phyloP scores from a whole-genome alignment of 1,139 yeast genomes.

The Magnusiomyces paraingens region DNA sequence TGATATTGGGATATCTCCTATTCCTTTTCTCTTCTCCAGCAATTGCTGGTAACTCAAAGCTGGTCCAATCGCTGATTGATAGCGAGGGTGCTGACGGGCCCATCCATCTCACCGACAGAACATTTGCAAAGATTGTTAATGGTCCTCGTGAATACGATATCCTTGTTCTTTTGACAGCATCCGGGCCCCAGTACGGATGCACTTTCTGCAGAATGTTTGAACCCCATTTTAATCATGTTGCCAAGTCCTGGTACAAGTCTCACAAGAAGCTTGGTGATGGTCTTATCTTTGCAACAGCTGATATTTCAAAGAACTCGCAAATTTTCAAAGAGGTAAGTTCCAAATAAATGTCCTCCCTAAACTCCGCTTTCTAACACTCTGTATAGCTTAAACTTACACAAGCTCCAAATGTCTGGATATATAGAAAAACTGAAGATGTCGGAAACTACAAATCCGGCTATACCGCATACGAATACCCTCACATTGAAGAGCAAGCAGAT shows the following conservation, averaged over 20 bases:
- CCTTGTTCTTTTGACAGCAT: constrained; percentile 65
- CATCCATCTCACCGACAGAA: constrained; percentile 47
- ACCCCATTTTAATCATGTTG: constrained; percentile 58
- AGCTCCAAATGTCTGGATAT: constrained; percentile 73
- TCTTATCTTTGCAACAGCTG: constrained; percentile 68
- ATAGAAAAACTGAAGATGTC: constrained; percentile 47
- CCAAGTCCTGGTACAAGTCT: constrained; percentile 50
- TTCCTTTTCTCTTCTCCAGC: constrained; percentile 4
- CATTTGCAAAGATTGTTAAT: constrained; percentile 50
- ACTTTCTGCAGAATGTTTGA: constrained; percentile 62
- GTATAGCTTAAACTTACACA: constrained; percentile 44
- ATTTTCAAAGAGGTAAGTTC: constrained; percentile 41
- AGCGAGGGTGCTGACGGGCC: constrained; percentile 15
- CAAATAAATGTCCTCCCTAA: not conserved
- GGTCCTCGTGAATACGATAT: constrained; percentile 70
- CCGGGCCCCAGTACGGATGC: constrained; percentile 69
- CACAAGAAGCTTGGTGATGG: constrained; percentile 41
- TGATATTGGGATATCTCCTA: not conserved
- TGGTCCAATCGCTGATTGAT: constrained; percentile 10
- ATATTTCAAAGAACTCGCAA: constrained; percentile 52
- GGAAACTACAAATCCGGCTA: constrained; percentile 33
- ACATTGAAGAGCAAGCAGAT: constrained; percentile 47
- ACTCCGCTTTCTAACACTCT: constrained; percentile 25
- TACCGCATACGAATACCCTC: constrained; percentile 43
- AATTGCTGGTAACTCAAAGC: constrained; percentile 5